phyloP scores from a whole-genome alignment of 1,284 basidiomycete species.

The Ustilago tritici region DNA sequence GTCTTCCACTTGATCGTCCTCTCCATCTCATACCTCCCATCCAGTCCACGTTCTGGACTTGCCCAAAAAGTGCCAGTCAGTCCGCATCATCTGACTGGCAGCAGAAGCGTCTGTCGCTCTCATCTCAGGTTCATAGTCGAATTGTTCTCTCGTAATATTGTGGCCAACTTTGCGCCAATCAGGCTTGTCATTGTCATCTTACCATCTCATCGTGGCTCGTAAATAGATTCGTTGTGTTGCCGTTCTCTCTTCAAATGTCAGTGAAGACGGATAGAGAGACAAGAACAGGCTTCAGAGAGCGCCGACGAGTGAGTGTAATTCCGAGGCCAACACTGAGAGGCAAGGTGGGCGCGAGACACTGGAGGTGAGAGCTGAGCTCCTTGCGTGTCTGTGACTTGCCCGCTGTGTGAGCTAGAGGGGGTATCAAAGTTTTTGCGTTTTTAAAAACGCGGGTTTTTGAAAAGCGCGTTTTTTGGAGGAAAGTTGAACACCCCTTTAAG shows the following conservation, averaged over 20 bases:
- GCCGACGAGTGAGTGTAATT: background rate
- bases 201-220: constrained; percentile 4
- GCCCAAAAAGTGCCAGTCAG: background rate
- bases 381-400: too few species aligned
- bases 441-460: too few species aligned
- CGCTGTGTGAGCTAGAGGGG: too few species aligned
- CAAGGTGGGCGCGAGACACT: too few species aligned
- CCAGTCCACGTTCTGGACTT: background rate
- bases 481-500: too few species aligned
- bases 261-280: background rate
- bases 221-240: constrained; percentile 12
- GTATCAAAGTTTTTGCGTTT: too few species aligned
- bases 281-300: constrained; percentile 7
- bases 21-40: background rate
- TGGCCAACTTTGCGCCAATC: background rate
- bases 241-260: background rate
- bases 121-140: background rate
- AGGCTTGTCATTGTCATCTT: constrained; percentile 15
- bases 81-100: background rate
- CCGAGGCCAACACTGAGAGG: too few species aligned
- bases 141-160: constrained; percentile 14
- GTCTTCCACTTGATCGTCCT: background rate
- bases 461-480: too few species aligned
- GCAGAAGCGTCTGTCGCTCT: background rate
- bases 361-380: too few species aligned